phyloP scores from a whole-genome alignment of 2,329 filamentous ascomycete species.

The Didymella pinodella region DNA sequence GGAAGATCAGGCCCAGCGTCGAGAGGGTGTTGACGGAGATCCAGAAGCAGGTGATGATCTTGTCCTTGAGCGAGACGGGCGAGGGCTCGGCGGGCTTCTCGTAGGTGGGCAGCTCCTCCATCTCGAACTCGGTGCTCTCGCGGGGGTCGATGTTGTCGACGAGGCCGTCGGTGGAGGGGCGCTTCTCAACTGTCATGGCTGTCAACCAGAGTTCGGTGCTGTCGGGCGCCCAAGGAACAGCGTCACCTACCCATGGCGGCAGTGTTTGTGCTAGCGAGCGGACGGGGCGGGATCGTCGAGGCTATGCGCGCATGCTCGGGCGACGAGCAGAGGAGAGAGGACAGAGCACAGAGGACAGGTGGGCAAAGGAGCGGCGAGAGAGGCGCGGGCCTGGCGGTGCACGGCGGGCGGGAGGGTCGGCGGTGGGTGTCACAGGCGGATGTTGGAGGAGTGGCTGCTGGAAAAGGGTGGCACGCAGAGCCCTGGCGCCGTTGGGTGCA shows the following conservation, averaged over 20 bases:
- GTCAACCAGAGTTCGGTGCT: slow-evolving; percentile 24
- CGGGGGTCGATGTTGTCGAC: slow-evolving; percentile 50
- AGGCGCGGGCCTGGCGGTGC: slow-evolving; percentile 26
- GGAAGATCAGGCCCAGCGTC: slow-evolving; percentile 55
- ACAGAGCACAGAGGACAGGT: slow-evolving; percentile 19
- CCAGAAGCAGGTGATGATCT: slow-evolving; percentile 51
- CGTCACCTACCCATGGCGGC: slow-evolving; percentile 40
- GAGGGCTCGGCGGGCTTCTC: slow-evolving; percentile 41
- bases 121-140: slow-evolving; percentile 38
- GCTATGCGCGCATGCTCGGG: slow-evolving; percentile 40
- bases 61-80: slow-evolving; percentile 46
- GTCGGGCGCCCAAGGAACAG: neutral
- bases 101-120: slow-evolving; percentile 47
- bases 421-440: slow-evolving; percentile 18
- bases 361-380: slow-evolving; percentile 22
- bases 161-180: slow-evolving; percentile 49
- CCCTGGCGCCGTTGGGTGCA: slow-evolving; percentile 9
- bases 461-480: slow-evolving; percentile 21
- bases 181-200: slow-evolving; percentile 45
- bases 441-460: slow-evolving; percentile 9
- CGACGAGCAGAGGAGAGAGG: slow-evolving; percentile 22
- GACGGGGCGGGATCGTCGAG: slow-evolving; percentile 20
- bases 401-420: slow-evolving; percentile 16
- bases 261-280: slow-evolving; percentile 32
- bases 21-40: slow-evolving; percentile 56